phyloP scores from a whole-genome alignment of 2,329 filamentous ascomycete species.

The Fusarium luffae region DNA sequence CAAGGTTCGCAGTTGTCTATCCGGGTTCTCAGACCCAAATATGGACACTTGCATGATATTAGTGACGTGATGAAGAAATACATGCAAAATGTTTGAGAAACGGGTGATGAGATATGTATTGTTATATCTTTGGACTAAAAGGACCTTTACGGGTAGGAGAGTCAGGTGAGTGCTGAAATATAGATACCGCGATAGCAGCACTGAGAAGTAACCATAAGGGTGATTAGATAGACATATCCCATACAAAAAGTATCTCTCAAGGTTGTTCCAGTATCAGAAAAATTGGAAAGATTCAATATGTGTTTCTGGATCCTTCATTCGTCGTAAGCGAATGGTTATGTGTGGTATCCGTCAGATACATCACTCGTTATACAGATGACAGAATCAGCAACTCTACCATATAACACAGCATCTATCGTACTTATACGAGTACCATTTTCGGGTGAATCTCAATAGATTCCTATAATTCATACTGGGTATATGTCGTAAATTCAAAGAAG shows the following conservation, averaged over 20 bases:
- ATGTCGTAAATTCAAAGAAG: conserved; percentile 18
- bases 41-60: neutral
- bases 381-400: neutral
- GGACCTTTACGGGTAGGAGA: conserved; percentile 9
- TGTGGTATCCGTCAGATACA: neutral
- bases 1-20: conserved; percentile 42
- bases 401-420: accelerated
- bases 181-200: neutral
- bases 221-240: neutral
- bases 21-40: conserved; percentile 40
- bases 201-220: neutral
- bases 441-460: accelerated
- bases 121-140: neutral
- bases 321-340: neutral
- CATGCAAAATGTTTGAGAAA: neutral
- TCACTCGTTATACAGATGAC: neutral
- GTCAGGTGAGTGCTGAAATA: neutral
- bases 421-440: accelerated
- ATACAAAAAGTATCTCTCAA: neutral
- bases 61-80: conserved; percentile 18
- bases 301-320: neutral
- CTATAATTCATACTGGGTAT: neutral
- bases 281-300: neutral
- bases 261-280: neutral
- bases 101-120: neutral